Conservation (phyloP, 2,329 filamentous ascomycete genomes). For the Graphium sp. region DNA sequence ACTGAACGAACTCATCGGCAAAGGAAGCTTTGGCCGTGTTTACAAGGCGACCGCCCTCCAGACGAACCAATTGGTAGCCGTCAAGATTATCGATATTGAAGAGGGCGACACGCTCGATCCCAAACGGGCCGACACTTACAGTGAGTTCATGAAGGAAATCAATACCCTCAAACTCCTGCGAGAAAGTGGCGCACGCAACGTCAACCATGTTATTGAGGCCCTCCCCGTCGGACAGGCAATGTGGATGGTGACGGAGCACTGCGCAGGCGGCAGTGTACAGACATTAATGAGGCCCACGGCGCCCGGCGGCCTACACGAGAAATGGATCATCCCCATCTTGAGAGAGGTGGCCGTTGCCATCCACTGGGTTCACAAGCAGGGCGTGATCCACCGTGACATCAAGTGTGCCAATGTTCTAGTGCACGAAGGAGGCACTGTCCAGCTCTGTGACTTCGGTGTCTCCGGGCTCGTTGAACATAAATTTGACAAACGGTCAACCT, state of each 20-base stretch:
- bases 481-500: slow-evolving; percentile 44
- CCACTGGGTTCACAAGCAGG: slow-evolving; percentile 29
- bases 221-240: slow-evolving; percentile 44
- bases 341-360: slow-evolving; percentile 30
- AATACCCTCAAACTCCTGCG: slow-evolving; percentile 41
- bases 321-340: slow-evolving; percentile 32
- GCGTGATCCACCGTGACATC: slow-evolving; percentile 34
- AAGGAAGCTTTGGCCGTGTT: slow-evolving; percentile 48
- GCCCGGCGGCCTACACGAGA: slow-evolving; percentile 28
- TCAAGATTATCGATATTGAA: slow-evolving; percentile 65
- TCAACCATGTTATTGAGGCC: slow-evolving; percentile 49
- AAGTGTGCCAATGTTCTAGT: slow-evolving; percentile 48
- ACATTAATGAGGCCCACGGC: slow-evolving; percentile 32
- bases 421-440: slow-evolving; percentile 44
- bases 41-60: slow-evolving; percentile 33
- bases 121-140: slow-evolving; percentile 30
- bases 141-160: slow-evolving; percentile 32
- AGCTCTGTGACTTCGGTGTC: slow-evolving; percentile 53
- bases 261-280: slow-evolving; percentile 49
- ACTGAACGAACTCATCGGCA: slow-evolving; percentile 47
- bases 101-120: slow-evolving; percentile 46
- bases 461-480: slow-evolving; percentile 46
- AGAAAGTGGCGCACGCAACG: slow-evolving; percentile 43
- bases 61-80: slow-evolving; percentile 34
- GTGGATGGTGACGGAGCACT: slow-evolving; percentile 56